Evolutionary conservation across 495 filamentous ascomycete genomes (phyloP).

Genomic region (Thermochaetoides thermophila): DNA sequence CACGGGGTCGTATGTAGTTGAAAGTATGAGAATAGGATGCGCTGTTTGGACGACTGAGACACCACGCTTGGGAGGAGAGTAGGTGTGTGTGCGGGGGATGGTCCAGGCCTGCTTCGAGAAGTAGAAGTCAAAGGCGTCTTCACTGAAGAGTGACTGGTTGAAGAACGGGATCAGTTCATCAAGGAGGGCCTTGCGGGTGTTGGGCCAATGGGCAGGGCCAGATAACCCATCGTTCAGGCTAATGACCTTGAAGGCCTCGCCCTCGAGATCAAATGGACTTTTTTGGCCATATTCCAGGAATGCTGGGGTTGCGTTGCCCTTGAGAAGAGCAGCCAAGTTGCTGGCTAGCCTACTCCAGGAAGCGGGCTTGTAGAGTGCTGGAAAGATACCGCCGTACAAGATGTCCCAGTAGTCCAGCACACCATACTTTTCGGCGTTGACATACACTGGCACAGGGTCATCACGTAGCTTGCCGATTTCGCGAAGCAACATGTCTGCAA

Average conservation of each 20-base stretch:
- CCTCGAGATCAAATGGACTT: constrained; percentile 2
- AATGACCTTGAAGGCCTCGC: constrained; percentile 13
- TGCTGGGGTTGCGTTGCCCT: constrained; percentile 28
- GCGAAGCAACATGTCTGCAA: constrained; percentile 15
- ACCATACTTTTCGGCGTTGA: constrained; percentile 25
- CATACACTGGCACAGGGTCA: constrained; percentile 25
- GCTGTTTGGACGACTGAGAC: constrained; percentile 26
- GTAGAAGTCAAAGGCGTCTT: constrained; percentile 12
- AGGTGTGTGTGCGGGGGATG: constrained; percentile 24
- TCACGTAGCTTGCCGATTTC: constrained; percentile 14
- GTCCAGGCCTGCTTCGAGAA: constrained; percentile 26
- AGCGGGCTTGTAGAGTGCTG: constrained; percentile 22
- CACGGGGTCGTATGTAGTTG: constrained; percentile 31
- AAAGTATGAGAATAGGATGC: constrained; percentile 27
- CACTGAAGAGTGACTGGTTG: constrained; percentile 16
- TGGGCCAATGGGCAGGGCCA: constrained; percentile 15
- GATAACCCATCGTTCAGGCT: constrained; percentile 20
- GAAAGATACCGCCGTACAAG: constrained; percentile 23
- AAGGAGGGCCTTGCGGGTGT: constrained; percentile 10
- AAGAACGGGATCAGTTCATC: constrained; percentile 15
- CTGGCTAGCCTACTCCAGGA: constrained; percentile 22
- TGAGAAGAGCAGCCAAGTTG: constrained; percentile 20
- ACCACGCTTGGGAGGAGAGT: constrained; percentile 17
- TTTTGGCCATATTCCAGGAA: constrained; percentile 20
- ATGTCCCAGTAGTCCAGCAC: constrained; percentile 22